Evolutionary conservation across 2,329 filamentous ascomycete species (phyloP).

Genomic region (Hypomyces rosellus): DNA sequence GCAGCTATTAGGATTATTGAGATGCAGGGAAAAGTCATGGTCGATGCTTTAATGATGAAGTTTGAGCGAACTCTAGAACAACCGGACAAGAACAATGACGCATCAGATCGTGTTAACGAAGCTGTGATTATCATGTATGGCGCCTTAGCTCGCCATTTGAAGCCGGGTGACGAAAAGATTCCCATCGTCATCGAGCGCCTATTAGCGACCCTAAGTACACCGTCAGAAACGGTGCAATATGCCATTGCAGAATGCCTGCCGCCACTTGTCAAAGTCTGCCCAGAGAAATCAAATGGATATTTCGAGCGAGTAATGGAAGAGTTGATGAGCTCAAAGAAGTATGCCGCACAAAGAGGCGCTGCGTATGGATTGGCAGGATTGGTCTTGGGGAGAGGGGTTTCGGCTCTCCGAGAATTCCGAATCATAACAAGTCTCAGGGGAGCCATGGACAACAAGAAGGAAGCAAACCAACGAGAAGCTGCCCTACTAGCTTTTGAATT

Average conservation of each 20-base stretch:
- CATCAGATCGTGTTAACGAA: constrained; percentile 87
- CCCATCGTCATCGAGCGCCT: constrained; percentile 83
- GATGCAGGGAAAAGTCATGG: constrained; percentile 69
- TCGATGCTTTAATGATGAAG: constrained; percentile 86
- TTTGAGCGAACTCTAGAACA: constrained; percentile 85
- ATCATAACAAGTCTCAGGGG: constrained; percentile 75
- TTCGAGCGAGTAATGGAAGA: constrained; percentile 74
- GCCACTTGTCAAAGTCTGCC: constrained; percentile 76
- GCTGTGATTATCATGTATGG: constrained; percentile 97
- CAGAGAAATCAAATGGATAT: constrained; percentile 71
- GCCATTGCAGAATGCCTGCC: constrained; percentile 92
- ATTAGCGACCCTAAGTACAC: constrained; percentile 81
- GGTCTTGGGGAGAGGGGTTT: constrained; percentile 80
- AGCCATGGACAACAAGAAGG: constrained; percentile 93
- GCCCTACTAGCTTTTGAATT: constrained; percentile 88
- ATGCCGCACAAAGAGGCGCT: constrained; percentile 85
- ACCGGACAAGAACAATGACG: constrained; percentile 73
- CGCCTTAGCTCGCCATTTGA: constrained; percentile 81
- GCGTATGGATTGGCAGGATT: constrained; percentile 92
- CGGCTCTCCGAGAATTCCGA: constrained; percentile 73
- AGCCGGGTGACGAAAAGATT: constrained; percentile 77
- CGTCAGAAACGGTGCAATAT: constrained; percentile 94
- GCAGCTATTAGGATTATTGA: constrained; percentile 78
- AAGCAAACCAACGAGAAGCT: constrained; percentile 79
- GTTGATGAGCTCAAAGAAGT: constrained; percentile 81